A percentile compares a stretch with the other conserved stretches of the same genome.
phyloP scores from a whole-genome alignment of 177 flowering plant genomes.

The Vitis hybrid region DNA sequence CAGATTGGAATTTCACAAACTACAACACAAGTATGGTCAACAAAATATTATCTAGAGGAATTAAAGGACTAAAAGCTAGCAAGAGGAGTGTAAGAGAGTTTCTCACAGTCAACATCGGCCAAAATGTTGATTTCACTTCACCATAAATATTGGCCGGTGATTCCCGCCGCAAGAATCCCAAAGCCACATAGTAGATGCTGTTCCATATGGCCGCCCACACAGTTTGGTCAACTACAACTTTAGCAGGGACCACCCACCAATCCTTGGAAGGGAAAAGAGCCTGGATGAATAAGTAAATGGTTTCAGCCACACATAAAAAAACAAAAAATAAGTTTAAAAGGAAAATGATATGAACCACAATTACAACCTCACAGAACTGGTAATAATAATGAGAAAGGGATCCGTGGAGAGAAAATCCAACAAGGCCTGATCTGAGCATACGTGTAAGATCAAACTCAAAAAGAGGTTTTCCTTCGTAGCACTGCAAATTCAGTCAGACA shows the following conservation, averaged over 20 bases:
- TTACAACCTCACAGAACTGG: slow-evolving; percentile 84
- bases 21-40: too few relatives aligned
- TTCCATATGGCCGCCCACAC: slow-evolving; percentile 91
- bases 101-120: slow-evolving; percentile 88
- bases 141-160: slow-evolving; percentile 53
- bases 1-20: too few relatives aligned
- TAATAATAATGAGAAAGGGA: slow-evolving; percentile 96
- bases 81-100: slow-evolving; percentile 5
- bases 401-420: slow-evolving; percentile 93
- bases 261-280: slow-evolving; percentile 79
- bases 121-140: slow-evolving; percentile 75
- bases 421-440: slow-evolving; percentile 89
- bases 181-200: slow-evolving; percentile 67
- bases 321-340: not conserved
- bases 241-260: slow-evolving; percentile 98
- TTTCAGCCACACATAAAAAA: slow-evolving; percentile 12
- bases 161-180: slow-evolving; percentile 80
- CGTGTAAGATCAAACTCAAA: slow-evolving; percentile 85
- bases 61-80: not conserved
- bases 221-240: slow-evolving; percentile 91
- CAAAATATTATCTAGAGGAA: too few relatives aligned
- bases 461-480: slow-evolving; percentile 88
- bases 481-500: slow-evolving; percentile 40
- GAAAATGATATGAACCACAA: slow-evolving; percentile 1
- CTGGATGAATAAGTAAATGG: slow-evolving; percentile 31